A percentile compares a stretch with the other conserved stretches of the same genome.
Conservation (phyloP, 2,329 filamentous ascomycete genomes). For the Dendrostoma leiphaemia region DNA sequence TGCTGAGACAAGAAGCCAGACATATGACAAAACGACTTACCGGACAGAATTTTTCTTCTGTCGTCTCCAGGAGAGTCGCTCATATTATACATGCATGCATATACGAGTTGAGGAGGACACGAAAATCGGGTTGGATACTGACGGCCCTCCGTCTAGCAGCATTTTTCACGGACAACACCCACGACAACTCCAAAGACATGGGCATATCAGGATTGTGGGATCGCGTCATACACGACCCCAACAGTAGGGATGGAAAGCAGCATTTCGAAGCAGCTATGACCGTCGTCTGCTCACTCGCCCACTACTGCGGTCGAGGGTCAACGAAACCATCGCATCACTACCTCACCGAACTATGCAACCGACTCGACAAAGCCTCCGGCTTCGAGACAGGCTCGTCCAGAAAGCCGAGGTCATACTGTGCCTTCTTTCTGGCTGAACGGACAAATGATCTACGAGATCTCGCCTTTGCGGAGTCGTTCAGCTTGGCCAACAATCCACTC, state of each 20-base stretch:
- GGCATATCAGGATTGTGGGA: background rate
- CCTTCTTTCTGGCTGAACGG: constrained; percentile 50
- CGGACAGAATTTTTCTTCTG: constrained; percentile 3
- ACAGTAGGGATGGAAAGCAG: constrained; percentile 15
- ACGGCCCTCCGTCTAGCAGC: constrained; percentile 14
- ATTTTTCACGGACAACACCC: constrained; percentile 8
- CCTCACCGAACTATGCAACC: constrained; percentile 39
- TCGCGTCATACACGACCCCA: background rate
- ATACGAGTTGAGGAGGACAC: constrained; percentile 9
- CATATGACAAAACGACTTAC: background rate
- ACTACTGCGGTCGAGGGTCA: constrained; percentile 42
- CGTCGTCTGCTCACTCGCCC: constrained; percentile 45
- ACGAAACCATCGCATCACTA: constrained; percentile 35
- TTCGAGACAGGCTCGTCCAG: constrained; percentile 29
- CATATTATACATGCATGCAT: constrained; percentile 27
- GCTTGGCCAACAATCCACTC: background rate
- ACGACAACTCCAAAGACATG: background rate
- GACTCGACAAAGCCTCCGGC: constrained; percentile 34
- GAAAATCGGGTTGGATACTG: constrained; percentile 13
- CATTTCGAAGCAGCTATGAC: constrained; percentile 33
- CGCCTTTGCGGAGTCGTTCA: constrained; percentile 49
- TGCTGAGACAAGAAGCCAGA: constrained; percentile 25
- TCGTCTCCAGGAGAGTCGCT: constrained; percentile 21
- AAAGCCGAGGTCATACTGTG: constrained; percentile 43
- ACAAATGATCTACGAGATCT: constrained; percentile 53